Evolutionary conservation across 1,284 basidiomycete genomes (phyloP), one percentile per base, ranked within the genome.

Genomic region (Laetiporus sulphureus): DNA sequence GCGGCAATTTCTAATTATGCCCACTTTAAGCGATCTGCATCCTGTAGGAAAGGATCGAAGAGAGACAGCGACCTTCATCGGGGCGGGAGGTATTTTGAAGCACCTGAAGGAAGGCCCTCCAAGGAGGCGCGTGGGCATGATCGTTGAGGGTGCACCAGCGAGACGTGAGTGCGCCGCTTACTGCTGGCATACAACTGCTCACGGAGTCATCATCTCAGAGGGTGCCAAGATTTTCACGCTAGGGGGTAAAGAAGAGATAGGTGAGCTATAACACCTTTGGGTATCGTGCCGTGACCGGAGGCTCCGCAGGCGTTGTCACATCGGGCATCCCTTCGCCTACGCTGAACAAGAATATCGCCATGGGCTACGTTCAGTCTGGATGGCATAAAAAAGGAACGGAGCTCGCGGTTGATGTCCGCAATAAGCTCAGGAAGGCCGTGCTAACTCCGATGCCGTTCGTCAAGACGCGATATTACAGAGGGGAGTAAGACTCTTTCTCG

Each of bases 261-360:
- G 77, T 77, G 18, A 42, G 66, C 64, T 15, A 33, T 16, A 36
- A 36, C 15, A 20, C 18, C 35, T 40, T 0, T 15, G 15, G 40
- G 16, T 5, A 5, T 23, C 2, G 38, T 16, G 5, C n/a, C 13
- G 7, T 24, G 8, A 21, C 16, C 3, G 7, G 20, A 1, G 22
- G 8, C 24, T 19, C 6, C 32, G 6, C 45, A 79, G 87, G 91
- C 21, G 58, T 67, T 10, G 77, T 98, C 29, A 98, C 95, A 0
- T 97, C 92, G 0, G 95, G 95, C 38, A 97, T 98, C 47, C 96
- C 96, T 5, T 94, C 91, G 1, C 94, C 94, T 0, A 88, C 91
- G 1, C 68, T 94, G 1, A 82, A 80, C 3, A 82, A 85, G 61
- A 97, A 99, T 66, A 91, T 99, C 55, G 91, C 94, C 5, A 99